Percentiles rank a stretch among this genome's conserved stretches.
Conservation (phyloP, 1,139 yeast species). For the Kluyveromyces sp. region DNA sequence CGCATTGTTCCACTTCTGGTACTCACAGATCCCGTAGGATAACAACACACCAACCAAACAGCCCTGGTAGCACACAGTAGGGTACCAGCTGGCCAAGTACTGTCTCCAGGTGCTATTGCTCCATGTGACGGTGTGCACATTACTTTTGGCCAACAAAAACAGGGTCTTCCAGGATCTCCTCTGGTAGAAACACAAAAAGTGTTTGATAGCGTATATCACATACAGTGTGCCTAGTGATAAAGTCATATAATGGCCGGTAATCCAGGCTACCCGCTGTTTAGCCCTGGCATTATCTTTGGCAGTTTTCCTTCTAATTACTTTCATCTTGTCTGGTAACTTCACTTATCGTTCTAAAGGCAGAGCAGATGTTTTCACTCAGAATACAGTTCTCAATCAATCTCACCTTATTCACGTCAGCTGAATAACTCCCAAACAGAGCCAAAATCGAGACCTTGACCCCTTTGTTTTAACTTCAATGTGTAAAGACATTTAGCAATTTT, state of each 20-base stretch:
- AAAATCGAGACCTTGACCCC: too few relatives aligned
- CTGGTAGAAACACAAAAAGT: slow-evolving; percentile 25
- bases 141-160: slow-evolving; percentile 20
- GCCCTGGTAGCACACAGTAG: slow-evolving; percentile 43
- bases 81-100: slow-evolving; percentile 39
- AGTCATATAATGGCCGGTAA: slow-evolving; percentile 50
- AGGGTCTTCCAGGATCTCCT: slow-evolving; percentile 31
- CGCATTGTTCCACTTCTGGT: slow-evolving; percentile 49
- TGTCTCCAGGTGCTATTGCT: slow-evolving; percentile 32
- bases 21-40: slow-evolving; percentile 48
- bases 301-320: slow-evolving; percentile 24
- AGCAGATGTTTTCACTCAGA: too few relatives aligned
- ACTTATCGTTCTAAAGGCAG: background rate
- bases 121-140: slow-evolving; percentile 7
- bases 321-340: slow-evolving; percentile 22
- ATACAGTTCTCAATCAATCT: too few relatives aligned
- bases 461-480: background rate
- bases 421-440: too few relatives aligned
- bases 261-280: slow-evolving; percentile 47
- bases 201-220: slow-evolving; percentile 38
- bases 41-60: slow-evolving; percentile 49
- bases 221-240: slow-evolving; percentile 46
- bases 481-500: background rate
- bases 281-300: slow-evolving; percentile 20
- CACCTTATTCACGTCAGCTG: too few relatives aligned